phyloP scores from a whole-genome alignment of 257 asterid species.

The Solanum tacnaense region DNA sequence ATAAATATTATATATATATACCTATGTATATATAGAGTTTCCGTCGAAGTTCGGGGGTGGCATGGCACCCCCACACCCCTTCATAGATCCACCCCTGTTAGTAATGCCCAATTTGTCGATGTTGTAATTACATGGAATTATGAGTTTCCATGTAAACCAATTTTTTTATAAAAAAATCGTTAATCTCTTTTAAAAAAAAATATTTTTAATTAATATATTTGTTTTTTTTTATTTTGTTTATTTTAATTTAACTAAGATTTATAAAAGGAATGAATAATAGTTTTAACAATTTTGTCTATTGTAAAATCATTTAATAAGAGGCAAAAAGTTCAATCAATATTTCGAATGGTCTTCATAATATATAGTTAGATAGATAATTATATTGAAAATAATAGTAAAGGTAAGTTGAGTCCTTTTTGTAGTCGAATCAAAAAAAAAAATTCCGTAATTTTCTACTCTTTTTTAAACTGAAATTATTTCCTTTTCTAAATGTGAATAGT shows the following conservation, averaged over 20 bases:
- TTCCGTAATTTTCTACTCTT: not conserved
- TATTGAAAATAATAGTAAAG: not conserved
- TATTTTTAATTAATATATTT: too few species aligned
- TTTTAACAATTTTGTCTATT: not conserved
- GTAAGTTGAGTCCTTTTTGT: not conserved
- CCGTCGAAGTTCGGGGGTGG: too few species aligned
- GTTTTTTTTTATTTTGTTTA: too few species aligned
- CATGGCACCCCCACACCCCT: too few species aligned
- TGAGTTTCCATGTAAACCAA: not conserved
- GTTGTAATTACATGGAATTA: not conserved
- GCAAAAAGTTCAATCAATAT: too few species aligned
- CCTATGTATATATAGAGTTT: too few species aligned
- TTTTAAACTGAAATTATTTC: not conserved
- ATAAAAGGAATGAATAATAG: not conserved
- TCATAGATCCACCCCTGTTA: too few species aligned
- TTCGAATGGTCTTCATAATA: not conserved
- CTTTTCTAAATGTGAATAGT: not conserved
- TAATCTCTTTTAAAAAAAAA: accelerated
- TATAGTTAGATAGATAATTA: not conserved
- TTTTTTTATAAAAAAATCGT: not conserved
- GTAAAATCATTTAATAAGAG: too few species aligned
- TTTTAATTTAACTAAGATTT: not conserved
- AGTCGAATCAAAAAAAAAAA: not conserved
- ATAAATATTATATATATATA: too few species aligned
- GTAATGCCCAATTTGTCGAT: not conserved